Evolutionary conservation across 2,329 filamentous ascomycete genomes (phyloP).

Genomic region (Aureobasidium leucospermi): DNA sequence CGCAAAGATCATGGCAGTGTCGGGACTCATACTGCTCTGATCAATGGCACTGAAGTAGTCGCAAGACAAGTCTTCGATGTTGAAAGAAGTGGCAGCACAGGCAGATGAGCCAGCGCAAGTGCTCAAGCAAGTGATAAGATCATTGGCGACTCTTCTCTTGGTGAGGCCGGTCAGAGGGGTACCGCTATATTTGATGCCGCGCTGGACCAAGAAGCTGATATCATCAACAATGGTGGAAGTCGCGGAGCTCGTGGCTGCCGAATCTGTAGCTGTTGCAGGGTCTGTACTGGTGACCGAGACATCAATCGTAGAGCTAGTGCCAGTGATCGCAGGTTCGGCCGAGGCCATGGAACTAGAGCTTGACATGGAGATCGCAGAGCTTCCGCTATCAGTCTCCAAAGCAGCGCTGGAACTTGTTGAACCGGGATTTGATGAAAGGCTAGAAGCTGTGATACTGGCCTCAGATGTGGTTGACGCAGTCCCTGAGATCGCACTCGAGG

Average conservation of each 20-base stretch:
- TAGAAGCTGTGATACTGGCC: too few relatives aligned
- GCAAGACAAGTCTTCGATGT: neutral
- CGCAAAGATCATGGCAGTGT: neutral
- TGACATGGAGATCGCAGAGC: too few relatives aligned
- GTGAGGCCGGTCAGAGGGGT: neutral
- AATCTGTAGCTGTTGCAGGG: neutral
- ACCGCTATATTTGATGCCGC: neutral
- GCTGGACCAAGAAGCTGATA: neutral
- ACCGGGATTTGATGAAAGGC: too few relatives aligned
- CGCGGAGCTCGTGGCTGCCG: neutral
- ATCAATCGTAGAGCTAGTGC: too few relatives aligned
- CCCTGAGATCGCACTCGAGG: too few relatives aligned
- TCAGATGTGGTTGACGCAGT: too few relatives aligned
- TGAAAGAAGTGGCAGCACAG: conserved; percentile 4
- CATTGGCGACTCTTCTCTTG: neutral
- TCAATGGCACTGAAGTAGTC: neutral
- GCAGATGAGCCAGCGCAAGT: neutral
- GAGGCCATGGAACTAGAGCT: too few relatives aligned
- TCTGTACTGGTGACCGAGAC: too few relatives aligned
- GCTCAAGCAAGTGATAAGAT: neutral
- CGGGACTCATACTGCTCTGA: neutral
- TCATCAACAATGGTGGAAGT: neutral
- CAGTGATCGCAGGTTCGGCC: too few relatives aligned
- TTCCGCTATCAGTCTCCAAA: too few relatives aligned
- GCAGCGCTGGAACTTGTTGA: too few relatives aligned